Base-by-base conservation (phyloP, 352 stramenopile species). In the Globisporangium cederbergense region DNA sequence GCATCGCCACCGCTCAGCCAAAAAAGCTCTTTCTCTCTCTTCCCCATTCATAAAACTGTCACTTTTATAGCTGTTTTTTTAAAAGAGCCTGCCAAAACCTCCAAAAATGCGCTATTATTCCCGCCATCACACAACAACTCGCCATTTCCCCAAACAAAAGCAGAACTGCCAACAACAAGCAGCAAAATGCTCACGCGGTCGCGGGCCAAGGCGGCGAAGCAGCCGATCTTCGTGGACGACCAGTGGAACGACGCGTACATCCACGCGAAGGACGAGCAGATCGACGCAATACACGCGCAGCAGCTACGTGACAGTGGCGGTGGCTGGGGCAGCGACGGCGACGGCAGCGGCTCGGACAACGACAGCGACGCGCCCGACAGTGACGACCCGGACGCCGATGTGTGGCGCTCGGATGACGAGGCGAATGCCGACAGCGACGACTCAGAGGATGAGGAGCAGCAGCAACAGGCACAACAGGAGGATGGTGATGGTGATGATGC, bases 171-270 rank as follows among this genome's bases (percentile, higher is more conserved):
- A 36, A 36, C 32, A 36, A 36, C 4, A 36, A 36, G 32, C 32
- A 36, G 10, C 7, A 42, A 18, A 0, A 91, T 94, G 83, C 73
- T 91, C 50, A 94, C 85, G 46, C 83, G 85, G 20, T 81, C 85
- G 61, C 80, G 70, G 42, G 83, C 85, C n/a, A 74, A 75, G 52
- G 81, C 72, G 43, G 76, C 71, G 30, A 89, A 89, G 51, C 75
- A 83, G 73, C 81, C 80, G 28, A 77, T 92, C 49, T 92, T 94
- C 61, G 81, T 90, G 61, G 85, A 93, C 65, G 83, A 94, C 57
- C 76, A 87, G 65, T 94, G 85, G 85, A 92, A 86, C 56, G 85
- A 94, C 75, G 74, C 73, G 61, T 94, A 90, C 69, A 91, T 94
- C 60, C 75, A 86, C 68, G 78, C 80, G 9, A 91, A 91, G 64